phyloP scores from a whole-genome alignment of 371 early-diverging fungal genomes.

The Capniomyces stellatus region DNA sequence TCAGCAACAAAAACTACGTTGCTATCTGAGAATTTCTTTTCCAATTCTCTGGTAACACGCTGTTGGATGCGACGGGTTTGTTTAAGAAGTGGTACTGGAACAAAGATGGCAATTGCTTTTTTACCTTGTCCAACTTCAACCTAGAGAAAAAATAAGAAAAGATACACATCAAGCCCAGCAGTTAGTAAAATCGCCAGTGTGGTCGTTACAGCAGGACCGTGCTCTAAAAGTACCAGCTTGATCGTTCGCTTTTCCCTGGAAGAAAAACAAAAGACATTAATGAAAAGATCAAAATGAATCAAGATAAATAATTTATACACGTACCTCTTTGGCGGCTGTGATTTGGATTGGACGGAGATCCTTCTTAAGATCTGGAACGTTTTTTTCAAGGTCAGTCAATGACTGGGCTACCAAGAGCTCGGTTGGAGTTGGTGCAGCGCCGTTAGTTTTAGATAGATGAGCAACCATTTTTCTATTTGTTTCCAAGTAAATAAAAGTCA shows the following conservation, averaged over 20 bases:
- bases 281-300: too few species aligned
- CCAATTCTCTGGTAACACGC: slow-evolving; percentile 91
- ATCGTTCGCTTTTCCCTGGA: too few species aligned
- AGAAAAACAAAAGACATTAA: too few species aligned
- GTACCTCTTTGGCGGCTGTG: slow-evolving; percentile 86
- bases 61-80: slow-evolving; percentile 86
- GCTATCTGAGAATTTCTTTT: slow-evolving; percentile 98
- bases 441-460: slow-evolving; percentile 25
- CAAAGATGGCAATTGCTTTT: slow-evolving; percentile 92
- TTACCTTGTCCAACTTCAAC: slow-evolving; percentile 82
- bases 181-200: too few species aligned
- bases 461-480: slow-evolving; percentile 4
- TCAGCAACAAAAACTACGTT: slow-evolving; percentile 91
- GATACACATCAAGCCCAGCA: too few species aligned
- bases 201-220: too few species aligned
- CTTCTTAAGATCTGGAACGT: slow-evolving; percentile 85
- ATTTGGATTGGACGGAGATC: slow-evolving; percentile 86
- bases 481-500: too few species aligned
- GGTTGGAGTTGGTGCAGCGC: slow-evolving; percentile 52
- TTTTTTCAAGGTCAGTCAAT: slow-evolving; percentile 85
- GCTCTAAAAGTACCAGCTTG: too few species aligned
- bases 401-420: slow-evolving; percentile 91
- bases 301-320: too few species aligned
- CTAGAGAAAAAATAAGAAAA: slow-evolving; percentile 23
- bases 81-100: slow-evolving; percentile 84